Conservation (phyloP, 305 asterid species). For the Coffea humblotiana region DNA sequence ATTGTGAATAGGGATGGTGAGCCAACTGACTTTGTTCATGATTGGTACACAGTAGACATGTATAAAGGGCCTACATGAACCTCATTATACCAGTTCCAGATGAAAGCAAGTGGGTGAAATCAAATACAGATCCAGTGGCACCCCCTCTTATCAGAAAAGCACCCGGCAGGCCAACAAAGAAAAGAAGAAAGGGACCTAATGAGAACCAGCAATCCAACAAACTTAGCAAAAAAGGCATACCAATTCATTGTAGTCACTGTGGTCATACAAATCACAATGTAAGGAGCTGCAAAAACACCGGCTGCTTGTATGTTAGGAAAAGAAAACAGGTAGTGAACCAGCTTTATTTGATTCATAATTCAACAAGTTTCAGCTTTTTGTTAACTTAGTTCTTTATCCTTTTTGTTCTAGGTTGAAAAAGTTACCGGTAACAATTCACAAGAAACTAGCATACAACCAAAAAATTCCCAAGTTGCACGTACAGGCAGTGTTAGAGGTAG, state of each 20-base stretch:
- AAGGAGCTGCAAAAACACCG: not conserved
- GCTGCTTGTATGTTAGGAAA: too few species aligned
- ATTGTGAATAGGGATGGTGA: not conserved
- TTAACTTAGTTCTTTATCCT: too few species aligned
- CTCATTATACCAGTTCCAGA: not conserved
- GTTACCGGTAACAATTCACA: too few species aligned
- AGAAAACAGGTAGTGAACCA: not conserved
- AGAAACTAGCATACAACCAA: too few species aligned
- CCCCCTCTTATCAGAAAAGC: not conserved
- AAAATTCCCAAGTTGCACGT: too few species aligned
- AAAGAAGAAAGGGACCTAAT: not conserved
- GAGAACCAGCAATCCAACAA: not conserved
- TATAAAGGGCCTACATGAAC: not conserved
- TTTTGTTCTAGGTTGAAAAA: too few species aligned
- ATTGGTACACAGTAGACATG: not conserved
- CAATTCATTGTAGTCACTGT: not conserved
- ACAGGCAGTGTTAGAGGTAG: too few species aligned
- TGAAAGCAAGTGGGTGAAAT: not conserved
- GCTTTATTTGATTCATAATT: too few species aligned
- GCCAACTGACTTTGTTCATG: not conserved
- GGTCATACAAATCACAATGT: not conserved
- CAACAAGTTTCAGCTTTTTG: too few species aligned
- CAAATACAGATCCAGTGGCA: not conserved
- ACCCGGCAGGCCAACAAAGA: not conserved
- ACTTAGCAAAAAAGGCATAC: not conserved